Base-by-base conservation (phyloP, 1,284 basidiomycete species). In the Rhodotorula sp. region DNA sequence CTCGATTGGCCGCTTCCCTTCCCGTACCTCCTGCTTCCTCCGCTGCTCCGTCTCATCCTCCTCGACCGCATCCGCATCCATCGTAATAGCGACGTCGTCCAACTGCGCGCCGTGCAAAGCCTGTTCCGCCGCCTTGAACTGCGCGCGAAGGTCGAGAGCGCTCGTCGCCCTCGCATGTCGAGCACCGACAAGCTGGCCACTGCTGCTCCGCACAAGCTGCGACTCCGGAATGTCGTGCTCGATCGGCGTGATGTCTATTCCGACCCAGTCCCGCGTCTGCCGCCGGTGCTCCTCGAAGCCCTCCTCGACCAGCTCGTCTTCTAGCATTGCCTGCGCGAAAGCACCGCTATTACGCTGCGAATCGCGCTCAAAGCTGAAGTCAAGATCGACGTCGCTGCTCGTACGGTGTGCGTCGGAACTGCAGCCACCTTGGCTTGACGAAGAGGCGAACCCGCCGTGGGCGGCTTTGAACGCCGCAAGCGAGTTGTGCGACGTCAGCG, bases 341-440 rank as follows among this genome's bases (percentile, higher is more conserved):
- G 31, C 31, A 22, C 54, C 22, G 31, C 31, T 34, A 20, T 10
- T 24, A 18, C n/a, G 18, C 11, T 37, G 37, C 4, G 28, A 28
- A 26, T 67, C 59, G 46, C 55, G 53, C 30, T 73, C 69, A 50
- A 65, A 65, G 40, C 56, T 61, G n/a, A 71, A n/a, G 51, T 73
- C 69, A 53, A 73, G 54, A 44, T 73, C 72, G 59, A 73, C 67
- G 59, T 71, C 67, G 60, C 72, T 73, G 55, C 64, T 69, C 24
- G 64, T 67, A 31, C 69, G 62, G 44, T 65, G 62, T 30, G 64
- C 53, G 47, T 65, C 65, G 20, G 65, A 65, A n/a, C 64, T 54
- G 26, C 48, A 52, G 11, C 63, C 54, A 50, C 59, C 47, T 22
- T 56, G 20, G 34, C 53, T 61, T 26, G 44, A 37, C 13, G 64